These are phyloP conservation scores for Blastomyces silverae DNA, from an alignment of 2,329 filamentous ascomycete genomes.

Conservation along the genomic window DNA sequence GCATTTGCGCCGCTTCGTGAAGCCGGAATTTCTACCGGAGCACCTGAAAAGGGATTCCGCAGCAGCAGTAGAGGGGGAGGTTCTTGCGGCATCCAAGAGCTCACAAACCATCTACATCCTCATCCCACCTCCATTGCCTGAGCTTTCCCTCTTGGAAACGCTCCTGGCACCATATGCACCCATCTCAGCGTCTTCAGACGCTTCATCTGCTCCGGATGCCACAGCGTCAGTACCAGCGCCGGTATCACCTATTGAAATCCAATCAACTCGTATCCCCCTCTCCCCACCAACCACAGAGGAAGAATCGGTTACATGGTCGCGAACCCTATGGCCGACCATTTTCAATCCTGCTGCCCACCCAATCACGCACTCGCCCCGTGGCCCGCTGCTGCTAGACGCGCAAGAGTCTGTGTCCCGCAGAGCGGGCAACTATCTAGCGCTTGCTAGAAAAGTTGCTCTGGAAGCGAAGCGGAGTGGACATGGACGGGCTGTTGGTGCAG, in stretches of 20 bases:
- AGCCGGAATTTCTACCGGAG: conserved; percentile 32
- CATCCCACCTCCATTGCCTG: conserved; percentile 38
- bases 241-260: conserved; percentile 23
- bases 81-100: conserved; percentile 13
- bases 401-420: conserved; percentile 33
- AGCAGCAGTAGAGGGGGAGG: conserved; percentile 19
- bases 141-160: conserved; percentile 29
- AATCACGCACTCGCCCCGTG: conserved; percentile 39
- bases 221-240: not conserved
- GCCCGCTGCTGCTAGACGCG: conserved; percentile 32
- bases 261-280: conserved; percentile 35
- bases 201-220: not conserved
- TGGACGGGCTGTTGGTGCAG: conserved; percentile 40
- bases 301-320: conserved; percentile 41
- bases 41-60: conserved; percentile 23
- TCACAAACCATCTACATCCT: conserved; percentile 38
- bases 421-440: conserved; percentile 36
- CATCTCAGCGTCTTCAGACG: conserved; percentile 13
- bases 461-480: conserved; percentile 34
- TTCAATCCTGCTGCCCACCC: conserved; percentile 43
- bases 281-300: conserved; percentile 35
- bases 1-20: conserved; percentile 41
- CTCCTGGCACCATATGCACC: conserved; percentile 37
- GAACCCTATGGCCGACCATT: conserved; percentile 39
- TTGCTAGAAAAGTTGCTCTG: conserved; percentile 36